Percentiles rank a stretch among this genome's conserved stretches.
Conservation (phyloP, 768 basidiomycete genomes). For the Glaciozyma antarctica region DNA sequence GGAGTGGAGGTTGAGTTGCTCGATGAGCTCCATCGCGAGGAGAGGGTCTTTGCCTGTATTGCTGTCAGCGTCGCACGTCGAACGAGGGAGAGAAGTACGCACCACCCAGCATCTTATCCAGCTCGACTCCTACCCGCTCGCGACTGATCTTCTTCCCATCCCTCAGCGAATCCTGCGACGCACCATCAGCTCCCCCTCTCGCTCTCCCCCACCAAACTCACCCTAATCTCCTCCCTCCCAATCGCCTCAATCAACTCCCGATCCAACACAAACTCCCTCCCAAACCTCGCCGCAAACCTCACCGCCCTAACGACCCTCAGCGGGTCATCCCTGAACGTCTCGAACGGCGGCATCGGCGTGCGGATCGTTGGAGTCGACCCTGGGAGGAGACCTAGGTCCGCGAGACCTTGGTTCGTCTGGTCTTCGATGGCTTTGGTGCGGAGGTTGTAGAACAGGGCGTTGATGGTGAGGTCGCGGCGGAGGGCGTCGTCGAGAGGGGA, state of each 20-base stretch:
- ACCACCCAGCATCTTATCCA: slow-evolving; percentile 92
- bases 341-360: slow-evolving; percentile 72
- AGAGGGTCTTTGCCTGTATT: slow-evolving; percentile 61
- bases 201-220: not conserved
- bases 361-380: slow-evolving; percentile 49
- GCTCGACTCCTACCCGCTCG: slow-evolving; percentile 82
- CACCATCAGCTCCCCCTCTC: not conserved
- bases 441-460: slow-evolving; percentile 90
- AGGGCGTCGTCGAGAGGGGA: slow-evolving; percentile 85
- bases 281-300: slow-evolving; percentile 83
- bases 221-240: slow-evolving; percentile 30
- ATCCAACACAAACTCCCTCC: slow-evolving; percentile 57
- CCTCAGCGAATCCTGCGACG: slow-evolving; percentile 12
- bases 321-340: slow-evolving; percentile 92
- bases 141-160: slow-evolving; percentile 71
- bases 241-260: slow-evolving; percentile 49
- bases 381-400: slow-evolving; percentile 62
- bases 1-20: slow-evolving; percentile 58
- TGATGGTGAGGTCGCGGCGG: slow-evolving; percentile 87
- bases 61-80: not conserved
- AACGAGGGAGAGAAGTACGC: not conserved
- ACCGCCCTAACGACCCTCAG: slow-evolving; percentile 82
- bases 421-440: slow-evolving; percentile 80
- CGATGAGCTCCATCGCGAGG: slow-evolving; percentile 62
- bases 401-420: slow-evolving; percentile 68